These are phyloP conservation scores for Trametes meyenii DNA, from an alignment of 768 basidiomycete species.

Conservation along the genomic window DNA sequence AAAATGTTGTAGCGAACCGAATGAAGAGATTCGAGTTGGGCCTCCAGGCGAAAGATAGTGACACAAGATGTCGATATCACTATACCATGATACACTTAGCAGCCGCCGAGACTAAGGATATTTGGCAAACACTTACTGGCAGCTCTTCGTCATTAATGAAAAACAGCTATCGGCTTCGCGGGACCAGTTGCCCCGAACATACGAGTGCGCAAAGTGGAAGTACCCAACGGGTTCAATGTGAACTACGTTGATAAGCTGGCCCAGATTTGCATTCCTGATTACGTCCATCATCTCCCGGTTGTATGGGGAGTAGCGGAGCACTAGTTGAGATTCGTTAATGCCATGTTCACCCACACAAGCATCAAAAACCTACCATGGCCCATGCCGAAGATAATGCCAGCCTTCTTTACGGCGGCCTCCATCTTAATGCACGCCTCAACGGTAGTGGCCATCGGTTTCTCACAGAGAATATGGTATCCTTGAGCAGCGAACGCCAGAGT, in stretches of 20 bases:
- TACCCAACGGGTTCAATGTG: conserved; percentile 88
- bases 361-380: conserved; percentile 66
- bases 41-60: conserved; percentile 70
- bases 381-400: conserved; percentile 80
- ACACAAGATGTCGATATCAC: conserved; percentile 85
- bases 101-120: background rate
- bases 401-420: conserved; percentile 67
- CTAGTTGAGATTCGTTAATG: conserved; percentile 41
- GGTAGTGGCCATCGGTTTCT: conserved; percentile 89
- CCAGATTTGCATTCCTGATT: conserved; percentile 70
- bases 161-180: conserved; percentile 73
- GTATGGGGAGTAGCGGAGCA: conserved; percentile 88
- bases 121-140: conserved; percentile 62
- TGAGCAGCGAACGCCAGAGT: conserved; percentile 74
- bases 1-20: conserved; percentile 86
- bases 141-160: conserved; percentile 86
- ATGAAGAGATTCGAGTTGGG: conserved; percentile 77
- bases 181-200: conserved; percentile 82
- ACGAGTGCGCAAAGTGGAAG: conserved; percentile 89
- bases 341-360: background rate
- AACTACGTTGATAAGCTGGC: conserved; percentile 78
- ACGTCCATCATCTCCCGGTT: conserved; percentile 68
- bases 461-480: conserved; percentile 88
- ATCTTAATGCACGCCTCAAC: conserved; percentile 75
- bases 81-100: conserved; percentile 31